Evolutionary conservation across 73 alveolate species (phyloP).

Genomic region (Durusdinium trenchii): DNA sequence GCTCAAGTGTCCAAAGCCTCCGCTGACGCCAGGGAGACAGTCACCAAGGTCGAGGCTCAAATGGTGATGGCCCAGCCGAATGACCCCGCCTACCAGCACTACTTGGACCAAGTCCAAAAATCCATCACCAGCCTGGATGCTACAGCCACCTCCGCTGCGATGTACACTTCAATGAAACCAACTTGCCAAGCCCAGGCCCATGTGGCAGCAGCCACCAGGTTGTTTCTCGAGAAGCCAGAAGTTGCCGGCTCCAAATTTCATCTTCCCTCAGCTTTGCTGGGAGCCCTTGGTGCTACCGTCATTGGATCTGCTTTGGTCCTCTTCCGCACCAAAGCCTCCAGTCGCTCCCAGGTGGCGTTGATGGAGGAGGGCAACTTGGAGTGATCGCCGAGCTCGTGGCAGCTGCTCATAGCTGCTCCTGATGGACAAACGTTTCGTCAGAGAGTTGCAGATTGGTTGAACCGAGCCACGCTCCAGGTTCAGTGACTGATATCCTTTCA

Average conservation of each 20-base stretch:
- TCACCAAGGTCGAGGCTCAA: constrained; percentile 26
- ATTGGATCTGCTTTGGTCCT: background rate
- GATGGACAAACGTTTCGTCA: too few relatives aligned
- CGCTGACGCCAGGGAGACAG: constrained; percentile 37
- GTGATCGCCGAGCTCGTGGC: too few relatives aligned
- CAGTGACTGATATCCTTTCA: too few relatives aligned
- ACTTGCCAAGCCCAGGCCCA: background rate
- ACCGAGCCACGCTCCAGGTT: too few relatives aligned
- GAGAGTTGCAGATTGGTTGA: too few relatives aligned
- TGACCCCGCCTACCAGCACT: background rate
- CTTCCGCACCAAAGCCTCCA: constrained; percentile 8
- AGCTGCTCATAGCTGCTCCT: too few relatives aligned
- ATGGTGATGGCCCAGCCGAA: background rate
- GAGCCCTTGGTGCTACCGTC: background rate
- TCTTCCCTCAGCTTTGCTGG: constrained; percentile 33
- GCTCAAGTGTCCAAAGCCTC: background rate
- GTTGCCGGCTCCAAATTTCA: background rate
- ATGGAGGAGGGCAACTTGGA: constrained; percentile 48
- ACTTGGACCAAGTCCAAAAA: background rate
- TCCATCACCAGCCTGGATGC: background rate
- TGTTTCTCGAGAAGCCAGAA: background rate
- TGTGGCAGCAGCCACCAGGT: background rate
- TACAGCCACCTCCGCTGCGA: background rate
- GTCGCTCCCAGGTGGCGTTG: constrained; percentile 1
- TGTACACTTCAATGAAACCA: background rate